A percentile compares a stretch with the other conserved stretches of the same genome.
Evolutionary conservation across 2,329 filamentous ascomycete genomes (phyloP).

Genomic region (Xylaria sp.): DNA sequence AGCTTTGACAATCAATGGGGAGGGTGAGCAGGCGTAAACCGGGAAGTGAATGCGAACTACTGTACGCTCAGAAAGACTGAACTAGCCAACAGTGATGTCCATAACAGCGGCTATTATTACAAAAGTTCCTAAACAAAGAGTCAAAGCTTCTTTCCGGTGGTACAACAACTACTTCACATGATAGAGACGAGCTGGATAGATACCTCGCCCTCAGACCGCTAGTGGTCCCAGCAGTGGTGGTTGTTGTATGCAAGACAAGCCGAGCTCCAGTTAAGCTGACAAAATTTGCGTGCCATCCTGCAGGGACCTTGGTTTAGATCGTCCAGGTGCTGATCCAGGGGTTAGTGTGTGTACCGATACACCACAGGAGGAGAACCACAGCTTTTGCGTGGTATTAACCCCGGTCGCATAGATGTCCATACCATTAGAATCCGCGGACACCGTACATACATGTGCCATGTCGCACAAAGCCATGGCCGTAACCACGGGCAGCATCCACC

Average conservation of each 20-base stretch:
- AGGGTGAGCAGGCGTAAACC: neutral
- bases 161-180: neutral
- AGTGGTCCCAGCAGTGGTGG: neutral
- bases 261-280: slow-evolving; percentile 18
- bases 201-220: neutral
- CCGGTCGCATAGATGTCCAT: slow-evolving; percentile 11
- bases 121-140: neutral
- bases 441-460: no score
- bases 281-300: slow-evolving; percentile 20
- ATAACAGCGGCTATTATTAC: neutral
- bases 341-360: neutral
- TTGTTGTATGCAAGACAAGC: slow-evolving; percentile 1
- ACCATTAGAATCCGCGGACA: neutral
- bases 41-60: neutral
- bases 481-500: neutral
- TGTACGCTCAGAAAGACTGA: neutral
- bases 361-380: neutral
- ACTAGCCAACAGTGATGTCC: neutral
- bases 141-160: neutral
- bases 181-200: neutral
- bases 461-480: no score
- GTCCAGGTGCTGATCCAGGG: neutral
- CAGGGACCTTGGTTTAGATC: neutral
- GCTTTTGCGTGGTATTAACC: slow-evolving; percentile 8
- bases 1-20: neutral